Evolutionary conservation across 2,329 filamentous ascomycete genomes (phyloP), one percentile per base, ranked within the genome.

Genomic region (Tolypocladium album): DNA sequence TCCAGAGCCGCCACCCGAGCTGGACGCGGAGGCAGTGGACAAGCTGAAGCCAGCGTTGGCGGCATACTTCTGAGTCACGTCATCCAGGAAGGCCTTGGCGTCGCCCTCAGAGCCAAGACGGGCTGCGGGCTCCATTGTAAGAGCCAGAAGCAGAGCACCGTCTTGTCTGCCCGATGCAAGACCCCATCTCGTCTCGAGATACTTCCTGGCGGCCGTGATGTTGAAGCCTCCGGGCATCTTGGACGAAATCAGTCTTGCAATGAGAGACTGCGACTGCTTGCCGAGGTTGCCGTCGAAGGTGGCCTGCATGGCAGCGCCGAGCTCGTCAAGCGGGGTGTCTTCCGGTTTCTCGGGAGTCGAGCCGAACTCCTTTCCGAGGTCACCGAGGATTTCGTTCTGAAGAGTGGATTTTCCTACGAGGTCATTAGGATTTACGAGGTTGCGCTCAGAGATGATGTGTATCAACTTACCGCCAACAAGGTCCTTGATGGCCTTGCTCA

Each of bases 211-310:
- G 15, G 91, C 83, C 70, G 93, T 97, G 74, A 97, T 97, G 75
- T 97, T 99, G 85, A 99, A 99, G 63, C 94, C 94, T 79, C 93
- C 94, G 56, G 94, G 94, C 94, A 99, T 99, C 79, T 99, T 99
- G 38, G 94, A 97, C 2, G 94, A 97, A 52, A 99, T 94, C 72
- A 99, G 81, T 67, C 94, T 88, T 57, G 94, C 94, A 73, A 99
- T 88, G 60, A 99, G 84, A 3, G 92, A 95, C 59, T 90, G 88
- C 0, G 94, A 96, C 68, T 97, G 92, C 78, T 99, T 99, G 75
- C 94, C 94, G 63, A 99, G 86, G 78, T 96, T 93, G 67, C 94
- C 94, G 77, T 97, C 94, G 79, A 99, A 99, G n/a, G 93, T 97
- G 55, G 90, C 88, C 78, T 99, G 94, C 89, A 99, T 96, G 11